phyloP scores from a whole-genome alignment of 495 filamentous ascomycete species.

The Aspergillus bertholletiae region DNA sequence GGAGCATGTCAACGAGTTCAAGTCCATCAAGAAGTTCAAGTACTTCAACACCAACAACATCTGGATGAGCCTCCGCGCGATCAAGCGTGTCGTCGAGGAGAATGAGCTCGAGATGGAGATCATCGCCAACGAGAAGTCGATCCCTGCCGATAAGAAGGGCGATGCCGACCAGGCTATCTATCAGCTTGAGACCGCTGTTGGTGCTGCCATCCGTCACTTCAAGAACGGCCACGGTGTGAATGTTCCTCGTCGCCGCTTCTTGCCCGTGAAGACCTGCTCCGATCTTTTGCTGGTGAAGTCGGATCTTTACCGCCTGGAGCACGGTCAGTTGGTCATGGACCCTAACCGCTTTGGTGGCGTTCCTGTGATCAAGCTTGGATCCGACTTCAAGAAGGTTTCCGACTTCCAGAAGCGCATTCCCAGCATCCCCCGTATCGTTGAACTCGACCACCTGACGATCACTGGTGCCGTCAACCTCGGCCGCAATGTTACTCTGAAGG shows the following conservation, averaged over 20 bases:
- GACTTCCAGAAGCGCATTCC: constrained; percentile 98
- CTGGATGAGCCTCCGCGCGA: constrained; percentile 96
- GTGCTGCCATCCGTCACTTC: constrained; percentile 98
- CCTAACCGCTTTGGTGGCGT: constrained; percentile 93
- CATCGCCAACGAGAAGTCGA: constrained; percentile 98
- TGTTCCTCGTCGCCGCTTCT: constrained; percentile 93
- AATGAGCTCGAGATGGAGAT: constrained; percentile 99
- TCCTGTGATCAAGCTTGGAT: constrained; percentile 98
- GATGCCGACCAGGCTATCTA: constrained; percentile 96
- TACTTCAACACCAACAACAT: constrained; percentile 99
- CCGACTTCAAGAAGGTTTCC: constrained; percentile 99
- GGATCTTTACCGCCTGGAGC: constrained; percentile 98
- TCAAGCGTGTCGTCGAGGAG: constrained; percentile 98
- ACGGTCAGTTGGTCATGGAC: constrained; percentile 96
- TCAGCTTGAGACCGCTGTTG: constrained; percentile 97
- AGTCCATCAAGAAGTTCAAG: constrained; percentile 99
- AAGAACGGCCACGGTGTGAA: constrained; percentile 98
- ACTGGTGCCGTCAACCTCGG: constrained; percentile 96
- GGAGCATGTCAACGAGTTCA: constrained; percentile 99
- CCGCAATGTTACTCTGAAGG: constrained; percentile 91
- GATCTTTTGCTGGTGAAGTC: constrained; percentile 99
- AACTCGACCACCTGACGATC: constrained; percentile 96
- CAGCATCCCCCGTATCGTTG: constrained; percentile 95
- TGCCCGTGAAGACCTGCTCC: constrained; percentile 99
- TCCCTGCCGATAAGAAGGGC: constrained; percentile 98